phyloP scores from a whole-genome alignment of 192 early-diverging fungal genomes.

The Coemansia sp. region DNA sequence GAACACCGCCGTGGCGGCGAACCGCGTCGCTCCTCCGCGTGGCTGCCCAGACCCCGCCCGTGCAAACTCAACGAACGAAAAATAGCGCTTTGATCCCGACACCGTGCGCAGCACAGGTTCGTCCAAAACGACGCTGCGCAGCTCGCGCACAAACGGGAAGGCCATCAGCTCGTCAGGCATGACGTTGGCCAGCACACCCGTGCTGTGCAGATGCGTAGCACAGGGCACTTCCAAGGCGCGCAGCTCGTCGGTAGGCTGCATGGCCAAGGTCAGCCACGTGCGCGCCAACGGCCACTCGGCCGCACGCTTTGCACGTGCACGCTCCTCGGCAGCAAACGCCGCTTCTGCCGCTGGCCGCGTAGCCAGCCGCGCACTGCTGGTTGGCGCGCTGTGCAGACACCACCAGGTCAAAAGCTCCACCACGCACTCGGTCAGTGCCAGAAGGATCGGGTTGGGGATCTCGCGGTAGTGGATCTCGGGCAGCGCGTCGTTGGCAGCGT shows the following conservation, averaged over 20 bases:
- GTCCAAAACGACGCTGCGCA: conserved; percentile 57
- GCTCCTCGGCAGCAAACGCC: conserved; percentile 43
- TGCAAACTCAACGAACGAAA: conserved; percentile 47
- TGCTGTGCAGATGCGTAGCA: conserved; percentile 42
- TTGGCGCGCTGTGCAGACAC: conserved; percentile 37
- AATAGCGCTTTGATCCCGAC: conserved; percentile 51
- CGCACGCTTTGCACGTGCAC: conserved; percentile 9
- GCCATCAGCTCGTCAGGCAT: conserved; percentile 50
- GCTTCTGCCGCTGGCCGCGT: conserved; percentile 13
- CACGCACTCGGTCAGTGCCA: conserved; percentile 37
- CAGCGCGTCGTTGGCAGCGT: conserved; percentile 23
- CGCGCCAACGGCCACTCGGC: conserved; percentile 32
- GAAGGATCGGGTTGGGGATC: conserved; percentile 47
- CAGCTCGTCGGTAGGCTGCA: conserved; percentile 20
- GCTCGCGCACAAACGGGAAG: conserved; percentile 56
- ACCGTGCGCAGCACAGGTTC: conserved; percentile 60
- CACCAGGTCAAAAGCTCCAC: conserved; percentile 55
- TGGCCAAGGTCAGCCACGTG: conserved; percentile 40
- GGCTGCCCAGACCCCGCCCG: conserved; percentile 34
- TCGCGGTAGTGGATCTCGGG: conserved; percentile 52
- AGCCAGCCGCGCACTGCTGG: conserved; percentile 18
- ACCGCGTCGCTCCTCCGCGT: conserved; percentile 51
- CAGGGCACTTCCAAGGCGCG: conserved; percentile 14
- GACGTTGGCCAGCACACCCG: conserved; percentile 48
- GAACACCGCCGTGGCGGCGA: conserved; percentile 60